phyloP scores from a whole-genome alignment of 169 alveolate genomes.

The Cryptosporidium ryanae region DNA sequence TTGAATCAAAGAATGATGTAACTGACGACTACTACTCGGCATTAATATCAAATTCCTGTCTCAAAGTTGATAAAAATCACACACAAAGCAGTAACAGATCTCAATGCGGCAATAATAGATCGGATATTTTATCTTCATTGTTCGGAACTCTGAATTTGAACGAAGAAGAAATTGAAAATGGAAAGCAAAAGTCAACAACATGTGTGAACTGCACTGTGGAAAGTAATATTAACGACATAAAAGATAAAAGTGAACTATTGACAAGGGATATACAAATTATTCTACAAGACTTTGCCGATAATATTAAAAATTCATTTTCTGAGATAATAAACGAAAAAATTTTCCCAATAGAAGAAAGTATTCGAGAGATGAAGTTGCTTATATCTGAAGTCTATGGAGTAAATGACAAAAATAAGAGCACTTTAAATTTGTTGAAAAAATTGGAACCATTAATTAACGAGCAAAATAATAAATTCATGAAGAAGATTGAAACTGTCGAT shows the following conservation, averaged over 20 bases:
- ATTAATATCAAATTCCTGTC: slow-evolving; percentile 6
- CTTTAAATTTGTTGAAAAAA: neutral
- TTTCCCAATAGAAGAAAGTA: slow-evolving; percentile 8
- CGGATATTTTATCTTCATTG: slow-evolving; percentile 38
- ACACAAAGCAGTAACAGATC: neutral
- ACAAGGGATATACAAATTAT: slow-evolving; percentile 2
- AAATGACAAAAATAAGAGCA: neutral
- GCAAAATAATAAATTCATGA: neutral
- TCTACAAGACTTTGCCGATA: neutral
- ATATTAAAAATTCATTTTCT: slow-evolving; percentile 4
- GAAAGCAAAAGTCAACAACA: neutral
- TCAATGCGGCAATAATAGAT: slow-evolving; percentile 7
- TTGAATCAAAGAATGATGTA: slow-evolving; percentile 16
- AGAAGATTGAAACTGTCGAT: neutral
- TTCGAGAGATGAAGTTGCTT: slow-evolving; percentile 6
- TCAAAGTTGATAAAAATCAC: slow-evolving; percentile 3
- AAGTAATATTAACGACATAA: neutral
- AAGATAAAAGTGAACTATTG: neutral
- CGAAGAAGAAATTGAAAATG: neutral
- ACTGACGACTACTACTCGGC: slow-evolving; percentile 54
- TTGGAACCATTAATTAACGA: slow-evolving; percentile 24
- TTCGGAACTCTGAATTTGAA: slow-evolving; percentile 28
- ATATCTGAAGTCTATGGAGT: neutral
- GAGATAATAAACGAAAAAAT: neutral
- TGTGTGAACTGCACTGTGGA: neutral